Percentiles rank a stretch among this genome's conserved stretches.
These are phyloP conservation scores for Penicillium sp. DNA, from an alignment of 2,329 filamentous ascomycete genomes.

Conservation along the genomic window DNA sequence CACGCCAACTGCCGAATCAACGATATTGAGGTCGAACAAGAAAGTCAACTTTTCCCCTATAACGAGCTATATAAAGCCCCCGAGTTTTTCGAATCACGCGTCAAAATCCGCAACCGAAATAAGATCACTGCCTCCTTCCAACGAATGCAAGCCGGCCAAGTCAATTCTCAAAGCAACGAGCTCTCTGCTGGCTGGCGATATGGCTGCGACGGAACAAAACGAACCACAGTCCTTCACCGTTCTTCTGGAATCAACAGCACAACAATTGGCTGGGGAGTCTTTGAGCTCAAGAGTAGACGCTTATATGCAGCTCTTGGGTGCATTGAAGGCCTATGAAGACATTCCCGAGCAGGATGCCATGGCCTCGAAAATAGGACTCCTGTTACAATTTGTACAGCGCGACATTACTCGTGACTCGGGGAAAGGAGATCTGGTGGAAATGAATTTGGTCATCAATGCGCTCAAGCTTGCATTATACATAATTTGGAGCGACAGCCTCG, in stretches of 20 bases:
- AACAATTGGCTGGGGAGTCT: constrained; percentile 73
- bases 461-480: constrained; percentile 74
- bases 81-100: constrained; percentile 27
- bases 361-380: constrained; percentile 68
- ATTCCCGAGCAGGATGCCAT: constrained; percentile 71
- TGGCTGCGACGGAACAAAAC: constrained; percentile 39
- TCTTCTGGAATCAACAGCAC: constrained; percentile 81
- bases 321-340: constrained; percentile 76
- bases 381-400: constrained; percentile 78
- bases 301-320: constrained; percentile 73
- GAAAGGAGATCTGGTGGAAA: constrained; percentile 56
- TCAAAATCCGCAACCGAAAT: constrained; percentile 25
- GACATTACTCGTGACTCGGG: constrained; percentile 65
- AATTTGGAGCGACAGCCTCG: constrained; percentile 68
- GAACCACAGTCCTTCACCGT: constrained; percentile 61
- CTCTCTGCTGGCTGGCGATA: constrained; percentile 33
- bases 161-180: constrained; percentile 74
- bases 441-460: constrained; percentile 70
- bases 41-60: constrained; percentile 61
- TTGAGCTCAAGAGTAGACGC: constrained; percentile 74
- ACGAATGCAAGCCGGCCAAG: constrained; percentile 56
- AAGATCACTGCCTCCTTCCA: constrained; percentile 45
- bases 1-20: constrained; percentile 35
- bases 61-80: constrained; percentile 52
- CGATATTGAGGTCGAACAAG: constrained; percentile 44